Base-by-base conservation (phyloP, 257 asterid genomes). In the Plantago elongata region DNA sequence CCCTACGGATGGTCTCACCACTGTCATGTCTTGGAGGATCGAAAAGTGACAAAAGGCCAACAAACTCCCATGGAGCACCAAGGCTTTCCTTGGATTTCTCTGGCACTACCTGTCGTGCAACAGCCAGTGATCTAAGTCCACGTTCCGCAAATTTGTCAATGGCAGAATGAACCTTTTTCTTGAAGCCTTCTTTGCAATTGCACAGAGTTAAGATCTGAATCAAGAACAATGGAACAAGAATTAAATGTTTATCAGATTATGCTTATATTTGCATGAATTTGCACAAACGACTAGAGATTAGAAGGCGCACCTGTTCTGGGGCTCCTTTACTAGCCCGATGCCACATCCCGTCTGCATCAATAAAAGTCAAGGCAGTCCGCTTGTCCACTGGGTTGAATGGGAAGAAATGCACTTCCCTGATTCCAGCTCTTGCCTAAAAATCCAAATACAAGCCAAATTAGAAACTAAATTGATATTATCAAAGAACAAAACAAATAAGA, bases 381-480 rank as follows among this genome's bases (percentile, higher is more conserved):
- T 81, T 81, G 75, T 81, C 84, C 34, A 81, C 87, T 7, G 87
- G 87, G 56, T 81, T 81, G 68, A 81, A 81, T 15, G 87, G 87
- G 30, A 81, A 60, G 54, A 60, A 60, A 60, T 60, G 64, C 13
- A 60, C 64, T 52, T 60, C 64, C 64, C 54, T 60, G 14, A 75
- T 67, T 14, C 87, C 87, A 29, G 87, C 80, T 63, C 87, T 76
- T 17, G 87, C 87, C 84, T 79, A 64, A 61, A 17, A 11, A 37
- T 37, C 37, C 9, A 7, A 9, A 14, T 57, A n/a, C 48, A 57
- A 2, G 27, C 17, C 9, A 37, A 13, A 38, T 18, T 17, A 14
- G 37, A 42, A 11, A 43, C 14, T 13, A 7, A 5, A 57, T 18
- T 51, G n/a, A 15, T 9, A 18, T 34, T 9, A 16, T 8, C 9